Evolutionary conservation across 2,329 filamentous ascomycete genomes (phyloP), one percentile per base, ranked within the genome.

Genomic region (Fusarium decemcellulare): DNA sequence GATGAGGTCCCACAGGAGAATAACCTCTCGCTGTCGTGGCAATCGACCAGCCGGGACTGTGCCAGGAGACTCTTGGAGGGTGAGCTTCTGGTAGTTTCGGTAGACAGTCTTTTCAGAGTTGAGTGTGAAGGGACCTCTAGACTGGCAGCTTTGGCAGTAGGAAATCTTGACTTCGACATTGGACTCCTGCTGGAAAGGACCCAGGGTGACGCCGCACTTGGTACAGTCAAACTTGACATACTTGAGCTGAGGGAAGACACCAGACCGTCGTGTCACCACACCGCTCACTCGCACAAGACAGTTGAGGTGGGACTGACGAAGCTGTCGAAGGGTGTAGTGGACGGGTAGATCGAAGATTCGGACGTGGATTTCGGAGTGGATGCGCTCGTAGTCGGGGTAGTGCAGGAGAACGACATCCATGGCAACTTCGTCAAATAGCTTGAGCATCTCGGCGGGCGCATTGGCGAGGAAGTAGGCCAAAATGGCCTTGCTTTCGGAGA

Each of bases 31-130:
- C 77, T 96, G 93, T 58, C 97, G 92, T 5, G 96, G 96, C 48
- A 99, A 88, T 80, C 96, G 95, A 76, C 96, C 96, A 37, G 97
- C 95, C 6, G 96, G 97, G 4, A 99, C 96, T 8, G 96, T 98
- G 58, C 96, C 97, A 5, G 96, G 96, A 0, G 97, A 97, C 80
- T 99, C 96, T 77, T 99, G 96, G 12, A 99, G 87, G 0, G 96
- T 99, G 74, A 99, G 86, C 78, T 98, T 99, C 80, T 99, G 96
- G 82, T 98, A 99, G 81, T 99, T 99, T 68, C 96, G 92, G 83
- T 99, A 99, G 15, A 99, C 93, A 0, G 96, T 99, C 85, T 97
- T 97, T 79, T 98, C 96, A 5, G 94, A 96, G 82, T 98, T 98
- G 71, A 99, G 85, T 0, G 92, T 97, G 77, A 99, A 99, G 0